Conservation (phyloP, 2,329 filamentous ascomycete species). For the Talaromyces sp. region DNA sequence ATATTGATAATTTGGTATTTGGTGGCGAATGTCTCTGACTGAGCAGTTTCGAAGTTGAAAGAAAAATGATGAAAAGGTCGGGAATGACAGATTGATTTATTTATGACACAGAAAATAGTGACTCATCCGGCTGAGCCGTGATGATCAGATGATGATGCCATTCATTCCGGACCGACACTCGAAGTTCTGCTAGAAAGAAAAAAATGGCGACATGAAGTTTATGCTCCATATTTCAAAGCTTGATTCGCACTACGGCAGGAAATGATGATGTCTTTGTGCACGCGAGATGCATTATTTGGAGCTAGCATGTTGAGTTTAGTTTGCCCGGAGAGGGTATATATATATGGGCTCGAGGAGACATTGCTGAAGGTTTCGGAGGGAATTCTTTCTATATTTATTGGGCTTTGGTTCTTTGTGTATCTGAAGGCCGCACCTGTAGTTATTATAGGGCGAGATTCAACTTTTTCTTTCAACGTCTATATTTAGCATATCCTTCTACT, state of each 20-base stretch:
- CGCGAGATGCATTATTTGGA: too few relatives aligned
- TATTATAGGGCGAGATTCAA: too few relatives aligned
- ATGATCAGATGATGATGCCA: neutral
- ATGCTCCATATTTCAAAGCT: neutral
- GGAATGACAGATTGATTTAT: neutral
- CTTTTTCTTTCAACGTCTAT: too few relatives aligned
- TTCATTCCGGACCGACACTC: neutral
- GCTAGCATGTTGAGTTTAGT: too few relatives aligned
- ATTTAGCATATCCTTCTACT: too few relatives aligned
- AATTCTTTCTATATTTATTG: too few relatives aligned
- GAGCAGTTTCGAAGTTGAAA: neutral
- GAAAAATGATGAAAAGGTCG: neutral
- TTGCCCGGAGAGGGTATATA: too few relatives aligned
- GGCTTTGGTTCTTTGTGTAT: too few relatives aligned
- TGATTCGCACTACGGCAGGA: neutral
- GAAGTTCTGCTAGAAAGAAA: neutral
- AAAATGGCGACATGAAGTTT: neutral
- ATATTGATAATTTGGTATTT: neutral
- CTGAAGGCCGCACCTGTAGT: too few relatives aligned
- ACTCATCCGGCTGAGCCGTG: neutral
- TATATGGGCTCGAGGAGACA: too few relatives aligned
- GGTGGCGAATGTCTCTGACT: neutral
- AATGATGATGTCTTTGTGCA: too few relatives aligned
- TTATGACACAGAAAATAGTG: neutral
- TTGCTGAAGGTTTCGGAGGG: too few relatives aligned